A percentile compares a stretch with the other conserved stretches of the same genome.
Evolutionary conservation across 805 yeast species (phyloP).

Genomic region (Kazachstania viticola): DNA sequence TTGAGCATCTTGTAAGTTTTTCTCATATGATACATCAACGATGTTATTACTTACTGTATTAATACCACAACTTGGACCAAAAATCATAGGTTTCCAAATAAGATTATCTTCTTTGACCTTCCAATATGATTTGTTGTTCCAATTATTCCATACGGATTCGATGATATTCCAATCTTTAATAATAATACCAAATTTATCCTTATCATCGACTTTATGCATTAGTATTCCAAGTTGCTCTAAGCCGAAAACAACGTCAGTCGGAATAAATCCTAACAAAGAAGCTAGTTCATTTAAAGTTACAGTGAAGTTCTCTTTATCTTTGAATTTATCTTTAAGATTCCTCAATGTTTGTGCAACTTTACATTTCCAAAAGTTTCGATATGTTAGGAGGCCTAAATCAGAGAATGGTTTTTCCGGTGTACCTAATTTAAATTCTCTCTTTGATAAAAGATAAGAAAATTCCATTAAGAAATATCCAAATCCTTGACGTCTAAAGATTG

Average conservation of each 20-base stretch:
- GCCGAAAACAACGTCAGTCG: slow-evolving; percentile 79
- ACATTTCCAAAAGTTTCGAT: slow-evolving; percentile 76
- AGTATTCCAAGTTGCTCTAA: slow-evolving; percentile 66
- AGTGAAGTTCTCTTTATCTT: slow-evolving; percentile 1
- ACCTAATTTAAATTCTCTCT: slow-evolving; percentile 65
- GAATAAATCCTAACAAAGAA: slow-evolving; percentile 69
- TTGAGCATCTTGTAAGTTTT: neutral
- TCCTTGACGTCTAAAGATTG: slow-evolving; percentile 77
- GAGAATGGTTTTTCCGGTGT: slow-evolving; percentile 95
- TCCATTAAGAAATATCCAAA: slow-evolving; percentile 83
- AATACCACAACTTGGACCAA: slow-evolving; percentile 80
- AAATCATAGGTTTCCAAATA: slow-evolving; percentile 73
- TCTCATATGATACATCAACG: slow-evolving; percentile 1
- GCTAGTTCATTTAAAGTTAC: slow-evolving; percentile 53
- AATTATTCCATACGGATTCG: slow-evolving; percentile 31
- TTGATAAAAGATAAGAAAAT: slow-evolving; percentile 71
- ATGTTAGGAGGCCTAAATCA: slow-evolving; percentile 81
- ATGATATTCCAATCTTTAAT: slow-evolving; percentile 29
- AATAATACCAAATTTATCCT: slow-evolving; percentile 39
- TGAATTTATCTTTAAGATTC: slow-evolving; percentile 2
- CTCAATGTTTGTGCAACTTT: slow-evolving; percentile 38
- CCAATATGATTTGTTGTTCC: slow-evolving; percentile 45
- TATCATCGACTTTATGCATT: slow-evolving; percentile 10
- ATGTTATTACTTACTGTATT: slow-evolving; percentile 32
- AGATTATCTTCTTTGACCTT: slow-evolving; percentile 41